Conservation (phyloP, 371 early-diverging fungal species). For the Mucor circinelloides region DNA sequence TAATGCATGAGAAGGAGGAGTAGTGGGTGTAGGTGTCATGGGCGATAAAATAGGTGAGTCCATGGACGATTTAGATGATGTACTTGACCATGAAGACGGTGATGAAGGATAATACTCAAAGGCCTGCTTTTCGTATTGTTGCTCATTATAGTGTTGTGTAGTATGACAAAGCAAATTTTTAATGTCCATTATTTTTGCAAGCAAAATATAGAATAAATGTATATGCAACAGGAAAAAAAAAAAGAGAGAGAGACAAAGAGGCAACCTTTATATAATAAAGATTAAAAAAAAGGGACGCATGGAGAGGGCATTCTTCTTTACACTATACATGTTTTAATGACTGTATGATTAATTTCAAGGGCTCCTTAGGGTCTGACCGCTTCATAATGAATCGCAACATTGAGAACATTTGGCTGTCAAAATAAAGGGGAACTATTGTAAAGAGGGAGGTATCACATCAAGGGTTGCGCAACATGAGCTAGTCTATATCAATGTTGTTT, state of each 20-base stretch:
- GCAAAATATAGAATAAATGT: too few species aligned
- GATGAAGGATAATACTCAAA: slow-evolving; percentile 12
- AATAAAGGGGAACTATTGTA: background rate
- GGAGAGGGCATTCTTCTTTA: background rate
- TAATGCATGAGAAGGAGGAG: background rate
- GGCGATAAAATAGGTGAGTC: slow-evolving; percentile 26
- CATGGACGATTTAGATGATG: slow-evolving; percentile 18
- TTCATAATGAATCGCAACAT: background rate
- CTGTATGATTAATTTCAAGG: background rate
- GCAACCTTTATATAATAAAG: background rate
- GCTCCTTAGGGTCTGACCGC: background rate
- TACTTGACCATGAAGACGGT: slow-evolving; percentile 12
- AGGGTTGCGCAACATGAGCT: background rate
- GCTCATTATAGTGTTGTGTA: background rate
- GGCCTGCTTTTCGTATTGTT: slow-evolving; percentile 14
- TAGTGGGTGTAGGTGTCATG: background rate
- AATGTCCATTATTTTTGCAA: slow-evolving; percentile 36
- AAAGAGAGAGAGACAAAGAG: background rate
- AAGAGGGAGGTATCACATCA: background rate
- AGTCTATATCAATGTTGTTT: background rate
- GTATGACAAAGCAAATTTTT: slow-evolving; percentile 37
- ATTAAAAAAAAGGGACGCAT: background rate
- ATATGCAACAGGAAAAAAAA: background rate
- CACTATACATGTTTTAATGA: background rate
- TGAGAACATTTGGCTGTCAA: slow-evolving; percentile 1